Percentiles rank a stretch among this genome's conserved stretches.
Conservation (phyloP, 371 early-diverging fungal species). For the Rhizopus sp. region DNA sequence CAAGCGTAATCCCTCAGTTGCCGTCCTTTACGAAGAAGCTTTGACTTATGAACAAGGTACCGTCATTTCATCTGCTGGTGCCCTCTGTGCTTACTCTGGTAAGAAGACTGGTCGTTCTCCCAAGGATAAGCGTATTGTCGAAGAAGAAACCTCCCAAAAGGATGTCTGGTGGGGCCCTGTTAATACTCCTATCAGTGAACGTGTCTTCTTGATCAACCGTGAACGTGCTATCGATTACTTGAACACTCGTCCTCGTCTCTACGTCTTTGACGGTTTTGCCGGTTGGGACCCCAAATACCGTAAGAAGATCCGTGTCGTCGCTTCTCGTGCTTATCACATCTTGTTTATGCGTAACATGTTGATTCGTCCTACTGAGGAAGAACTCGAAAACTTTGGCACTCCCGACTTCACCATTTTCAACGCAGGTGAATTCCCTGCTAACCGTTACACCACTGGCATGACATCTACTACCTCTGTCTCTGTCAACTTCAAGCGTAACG, state of each 20-base stretch:
- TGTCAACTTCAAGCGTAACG: slow-evolving; percentile 82
- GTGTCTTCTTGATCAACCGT: slow-evolving; percentile 93
- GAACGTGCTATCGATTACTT: slow-evolving; percentile 96
- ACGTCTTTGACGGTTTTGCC: slow-evolving; percentile 94
- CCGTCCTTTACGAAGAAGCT: slow-evolving; percentile 95
- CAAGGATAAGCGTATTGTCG: slow-evolving; percentile 97
- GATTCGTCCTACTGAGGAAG: slow-evolving; percentile 92
- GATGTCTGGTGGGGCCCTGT: slow-evolving; percentile 98
- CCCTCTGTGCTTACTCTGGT: slow-evolving; percentile 90
- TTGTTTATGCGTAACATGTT: slow-evolving; percentile 99
- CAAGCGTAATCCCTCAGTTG: slow-evolving; percentile 74
- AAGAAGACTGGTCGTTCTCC: slow-evolving; percentile 90
- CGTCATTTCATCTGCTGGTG: slow-evolving; percentile 89
- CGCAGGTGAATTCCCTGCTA: slow-evolving; percentile 97
- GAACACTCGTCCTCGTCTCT: slow-evolving; percentile 91
- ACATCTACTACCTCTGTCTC: slow-evolving; percentile 92
- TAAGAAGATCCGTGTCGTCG: slow-evolving; percentile 94
- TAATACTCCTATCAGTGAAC: slow-evolving; percentile 87
- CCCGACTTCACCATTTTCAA: slow-evolving; percentile 98
- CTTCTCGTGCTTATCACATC: slow-evolving; percentile 95
- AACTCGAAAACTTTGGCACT: slow-evolving; percentile 89
- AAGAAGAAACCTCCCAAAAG: slow-evolving; percentile 74
- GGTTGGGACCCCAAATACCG: slow-evolving; percentile 98
- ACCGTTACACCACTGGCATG: slow-evolving; percentile 96
- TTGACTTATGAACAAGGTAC: slow-evolving; percentile 88